Conservation (phyloP, 139 green algal genomes). For the Chlorella vulgaris region DNA sequence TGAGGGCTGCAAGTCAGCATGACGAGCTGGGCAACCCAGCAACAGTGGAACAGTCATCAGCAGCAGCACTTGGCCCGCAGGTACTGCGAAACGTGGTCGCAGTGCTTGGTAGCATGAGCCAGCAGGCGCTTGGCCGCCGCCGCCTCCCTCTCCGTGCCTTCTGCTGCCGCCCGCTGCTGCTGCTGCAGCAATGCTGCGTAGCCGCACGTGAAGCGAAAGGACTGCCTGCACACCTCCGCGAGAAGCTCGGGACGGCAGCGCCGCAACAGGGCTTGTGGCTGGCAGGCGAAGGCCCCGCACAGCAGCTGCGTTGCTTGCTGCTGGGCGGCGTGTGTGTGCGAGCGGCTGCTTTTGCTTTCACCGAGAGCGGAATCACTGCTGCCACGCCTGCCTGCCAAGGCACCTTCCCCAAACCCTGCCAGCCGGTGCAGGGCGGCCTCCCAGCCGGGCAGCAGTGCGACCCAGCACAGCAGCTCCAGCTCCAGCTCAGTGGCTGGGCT, state of each 20-base stretch:
- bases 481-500: background rate
- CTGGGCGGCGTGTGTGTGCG: background rate
- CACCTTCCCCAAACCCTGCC: background rate
- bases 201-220: slow-evolving; percentile 2
- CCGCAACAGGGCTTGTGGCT: background rate
- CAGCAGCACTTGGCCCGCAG: slow-evolving; percentile 11
- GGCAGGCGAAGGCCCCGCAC: background rate
- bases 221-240: slow-evolving; percentile 22
- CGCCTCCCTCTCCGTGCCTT: background rate
- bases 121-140: background rate
- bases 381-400: background rate
- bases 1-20: too few relatives aligned
- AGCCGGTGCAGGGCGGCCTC: slow-evolving; percentile 4
- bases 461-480: slow-evolving; percentile 22
- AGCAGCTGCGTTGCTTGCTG: background rate
- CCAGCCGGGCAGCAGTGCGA: slow-evolving; percentile 19
- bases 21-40: too few relatives aligned
- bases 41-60: too few relatives aligned
- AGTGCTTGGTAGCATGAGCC: slow-evolving; percentile 19
- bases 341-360: background rate
- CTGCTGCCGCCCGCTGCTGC: background rate
- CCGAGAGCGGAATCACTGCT: background rate
- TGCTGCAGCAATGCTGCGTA: background rate
- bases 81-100: slow-evolving; percentile 3
- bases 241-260: slow-evolving; percentile 2